These are phyloP conservation scores for Pontederia crassipes DNA, from an alignment of 176 grass and related monocot genomes.

Conservation along the genomic window DNA sequence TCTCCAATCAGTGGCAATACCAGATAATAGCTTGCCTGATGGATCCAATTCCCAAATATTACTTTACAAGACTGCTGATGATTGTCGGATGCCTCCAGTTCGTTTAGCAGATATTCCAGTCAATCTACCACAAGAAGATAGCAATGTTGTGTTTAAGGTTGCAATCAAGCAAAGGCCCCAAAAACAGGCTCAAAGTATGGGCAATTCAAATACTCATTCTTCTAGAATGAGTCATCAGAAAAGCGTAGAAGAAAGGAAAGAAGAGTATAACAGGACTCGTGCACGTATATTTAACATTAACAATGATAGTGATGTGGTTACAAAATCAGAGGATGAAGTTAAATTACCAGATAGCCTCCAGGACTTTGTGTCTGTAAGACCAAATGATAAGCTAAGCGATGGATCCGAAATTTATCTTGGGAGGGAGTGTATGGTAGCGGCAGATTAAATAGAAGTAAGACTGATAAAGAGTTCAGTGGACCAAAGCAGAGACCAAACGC, in stretches of 20 bases:
- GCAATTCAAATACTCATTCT: conserved; percentile 22
- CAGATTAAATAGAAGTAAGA: conserved; percentile 41
- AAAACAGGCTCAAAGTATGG: conserved; percentile 35
- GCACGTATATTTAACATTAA: conserved; percentile 83
- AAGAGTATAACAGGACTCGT: conserved; percentile 91
- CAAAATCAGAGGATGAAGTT: conserved; percentile 33
- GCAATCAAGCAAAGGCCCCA: conserved; percentile 92
- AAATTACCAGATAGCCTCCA: conserved; percentile 48
- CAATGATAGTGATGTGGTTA: conserved; percentile 7
- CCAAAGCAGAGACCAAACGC: conserved; percentile 39
- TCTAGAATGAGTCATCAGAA: conserved; percentile 56
- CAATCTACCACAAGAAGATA: conserved; percentile 70
- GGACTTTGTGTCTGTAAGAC: conserved; percentile 17
- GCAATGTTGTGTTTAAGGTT: conserved; percentile 41
- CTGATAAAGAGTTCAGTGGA: conserved; percentile 40
- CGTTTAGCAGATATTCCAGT: conserved; percentile 76
- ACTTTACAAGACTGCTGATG: conserved; percentile 37
- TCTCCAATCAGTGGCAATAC: conserved; percentile 68
- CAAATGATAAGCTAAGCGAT: conserved; percentile 21
- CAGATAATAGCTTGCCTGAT: conserved; percentile 63
- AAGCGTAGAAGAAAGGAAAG: conserved; percentile 97
- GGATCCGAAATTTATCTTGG: conserved; percentile 37
- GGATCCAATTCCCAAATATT: conserved; percentile 70
- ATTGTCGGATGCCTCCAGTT: conserved; percentile 47
- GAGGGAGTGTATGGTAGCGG: conserved; percentile 43